Evolutionary conservation across 148 eudicot genomes (phyloP).

Genomic region (Persicaria maculosa): DNA sequence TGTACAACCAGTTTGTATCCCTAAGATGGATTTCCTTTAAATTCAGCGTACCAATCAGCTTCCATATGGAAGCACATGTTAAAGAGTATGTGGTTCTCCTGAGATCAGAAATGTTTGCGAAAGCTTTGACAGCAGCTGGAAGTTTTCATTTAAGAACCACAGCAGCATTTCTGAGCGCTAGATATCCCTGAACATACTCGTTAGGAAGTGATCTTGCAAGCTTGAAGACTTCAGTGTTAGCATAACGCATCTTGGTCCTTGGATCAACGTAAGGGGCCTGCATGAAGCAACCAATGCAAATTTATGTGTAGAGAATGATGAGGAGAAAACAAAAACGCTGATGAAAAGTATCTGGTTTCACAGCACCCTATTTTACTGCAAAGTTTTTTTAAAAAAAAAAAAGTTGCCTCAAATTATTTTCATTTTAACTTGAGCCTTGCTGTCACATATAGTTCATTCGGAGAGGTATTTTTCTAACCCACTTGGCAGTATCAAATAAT

Average conservation of each 20-base stretch:
- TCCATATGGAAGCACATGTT: too few species aligned
- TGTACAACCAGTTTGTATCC: too few species aligned
- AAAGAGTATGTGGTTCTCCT: neutral
- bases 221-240: slow-evolving; percentile 82
- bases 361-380: neutral
- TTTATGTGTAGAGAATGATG: neutral
- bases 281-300: neutral
- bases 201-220: slow-evolving; percentile 73
- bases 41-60: too few species aligned
- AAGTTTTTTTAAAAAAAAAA: neutral
- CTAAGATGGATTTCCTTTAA: too few species aligned
- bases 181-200: slow-evolving; percentile 83
- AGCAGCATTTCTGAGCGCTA: slow-evolving; percentile 90
- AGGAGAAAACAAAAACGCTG: neutral
- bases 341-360: neutral
- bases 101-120: neutral
- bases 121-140: neutral
- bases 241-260: slow-evolving; percentile 86
- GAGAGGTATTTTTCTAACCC: neutral
- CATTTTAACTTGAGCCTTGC: neutral
- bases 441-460: neutral
- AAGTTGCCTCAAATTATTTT: too few species aligned
- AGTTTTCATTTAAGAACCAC: slow-evolving; percentile 51
- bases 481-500: neutral
- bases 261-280: slow-evolving; percentile 96